Percentiles rank a stretch among this genome's conserved stretches.
Evolutionary conservation across 1,284 basidiomycete species (phyloP).

Genomic region (Athelia psychrophila): DNA sequence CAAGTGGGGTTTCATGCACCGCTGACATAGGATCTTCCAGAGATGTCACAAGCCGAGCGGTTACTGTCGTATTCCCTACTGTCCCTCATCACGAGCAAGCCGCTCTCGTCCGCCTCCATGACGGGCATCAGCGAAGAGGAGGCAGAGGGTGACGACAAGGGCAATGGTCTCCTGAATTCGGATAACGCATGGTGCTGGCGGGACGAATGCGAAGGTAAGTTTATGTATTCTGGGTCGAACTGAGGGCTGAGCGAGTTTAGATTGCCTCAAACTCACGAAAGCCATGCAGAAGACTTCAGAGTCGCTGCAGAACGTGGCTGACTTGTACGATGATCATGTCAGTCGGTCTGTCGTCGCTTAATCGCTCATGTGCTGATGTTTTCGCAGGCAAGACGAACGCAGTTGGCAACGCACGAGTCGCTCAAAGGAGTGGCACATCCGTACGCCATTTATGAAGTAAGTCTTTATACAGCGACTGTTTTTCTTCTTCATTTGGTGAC

Average conservation of each 20-base stretch:
- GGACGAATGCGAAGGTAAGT: conserved; percentile 63
- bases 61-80: conserved; percentile 67
- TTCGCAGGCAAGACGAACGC: conserved; percentile 64
- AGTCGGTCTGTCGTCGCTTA: conserved; percentile 19
- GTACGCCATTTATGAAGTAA: conserved; percentile 62
- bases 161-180: conserved; percentile 60
- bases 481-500: background rate
- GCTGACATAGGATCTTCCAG: conserved; percentile 29
- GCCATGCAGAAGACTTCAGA: conserved; percentile 78
- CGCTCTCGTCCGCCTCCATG: conserved; percentile 47
- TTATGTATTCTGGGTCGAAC: background rate
- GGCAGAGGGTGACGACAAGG: conserved; percentile 40
- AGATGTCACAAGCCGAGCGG: conserved; percentile 73
- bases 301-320: conserved; percentile 69
- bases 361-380: background rate
- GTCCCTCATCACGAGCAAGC: conserved; percentile 67
- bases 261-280: conserved; percentile 74
- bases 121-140: conserved; percentile 47
- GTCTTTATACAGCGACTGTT: conserved; percentile 8
- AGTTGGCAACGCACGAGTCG: conserved; percentile 71
- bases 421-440: conserved; percentile 77
- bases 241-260: conserved; percentile 28
- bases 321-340: conserved; percentile 78
- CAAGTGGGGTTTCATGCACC: background rate
- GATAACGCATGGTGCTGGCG: conserved; percentile 87